Percentiles rank a stretch among this genome's conserved stretches.
Evolutionary conservation across 768 basidiomycete species (phyloP).

Genomic region (Galerina marginata): DNA sequence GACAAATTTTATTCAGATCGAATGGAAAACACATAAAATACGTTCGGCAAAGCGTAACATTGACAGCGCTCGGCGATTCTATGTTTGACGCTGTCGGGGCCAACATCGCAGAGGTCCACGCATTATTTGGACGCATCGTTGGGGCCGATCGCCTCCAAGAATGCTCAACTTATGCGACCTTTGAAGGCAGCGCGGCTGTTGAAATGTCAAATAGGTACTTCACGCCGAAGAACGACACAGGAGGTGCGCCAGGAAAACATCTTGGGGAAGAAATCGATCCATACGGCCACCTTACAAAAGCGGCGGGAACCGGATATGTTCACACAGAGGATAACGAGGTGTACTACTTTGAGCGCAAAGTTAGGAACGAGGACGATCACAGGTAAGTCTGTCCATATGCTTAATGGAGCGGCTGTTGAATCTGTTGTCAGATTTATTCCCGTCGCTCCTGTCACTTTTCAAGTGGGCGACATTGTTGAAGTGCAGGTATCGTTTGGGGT

Average conservation of each 20-base stretch:
- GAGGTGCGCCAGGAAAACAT: neutral
- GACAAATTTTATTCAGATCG: neutral
- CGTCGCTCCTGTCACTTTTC: no score
- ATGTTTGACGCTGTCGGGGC: neutral
- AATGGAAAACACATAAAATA: neutral
- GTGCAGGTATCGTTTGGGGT: no score
- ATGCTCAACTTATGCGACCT: neutral
- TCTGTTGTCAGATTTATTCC: no score
- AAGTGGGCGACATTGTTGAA: no score
- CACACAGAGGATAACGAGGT: conserved; percentile 14
- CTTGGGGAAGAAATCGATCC: conserved; percentile 5
- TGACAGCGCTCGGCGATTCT: neutral
- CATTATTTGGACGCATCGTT: conserved; percentile 1
- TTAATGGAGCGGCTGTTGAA: no score
- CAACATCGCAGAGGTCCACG: conserved; percentile 7
- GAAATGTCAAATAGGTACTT: conserved; percentile 14
- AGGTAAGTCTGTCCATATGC: no score
- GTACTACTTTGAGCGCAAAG: no score
- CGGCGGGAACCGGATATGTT: neutral
- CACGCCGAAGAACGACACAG: neutral
- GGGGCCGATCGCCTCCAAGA: neutral
- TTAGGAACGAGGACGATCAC: no score
- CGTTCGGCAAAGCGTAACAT: conserved; percentile 10
- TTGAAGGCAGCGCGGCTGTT: neutral
- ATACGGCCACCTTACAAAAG: conserved; percentile 1